These are phyloP conservation scores for Xerocomus potaroensis DNA, from an alignment of 768 basidiomycete species.

Conservation along the genomic window DNA sequence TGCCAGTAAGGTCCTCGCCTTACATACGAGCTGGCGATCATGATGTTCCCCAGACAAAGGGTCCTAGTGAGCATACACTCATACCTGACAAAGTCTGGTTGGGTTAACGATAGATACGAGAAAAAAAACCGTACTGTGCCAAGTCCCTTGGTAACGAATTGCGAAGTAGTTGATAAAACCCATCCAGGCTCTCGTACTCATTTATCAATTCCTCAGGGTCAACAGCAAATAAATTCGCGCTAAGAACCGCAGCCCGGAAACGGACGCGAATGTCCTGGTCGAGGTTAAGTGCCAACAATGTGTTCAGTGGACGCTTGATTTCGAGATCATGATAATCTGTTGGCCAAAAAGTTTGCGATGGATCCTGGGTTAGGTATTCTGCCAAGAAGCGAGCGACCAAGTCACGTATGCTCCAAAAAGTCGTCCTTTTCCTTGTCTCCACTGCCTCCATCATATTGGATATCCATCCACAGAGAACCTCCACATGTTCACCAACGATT, in stretches of 20 bases:
- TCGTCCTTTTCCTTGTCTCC: conserved; percentile 35
- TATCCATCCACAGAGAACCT: conserved; percentile 53
- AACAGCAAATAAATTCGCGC: conserved; percentile 52
- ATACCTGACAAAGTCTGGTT: conserved; percentile 42
- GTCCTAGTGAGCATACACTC: conserved; percentile 75
- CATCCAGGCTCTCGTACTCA: conserved; percentile 21
- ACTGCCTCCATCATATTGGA: conserved; percentile 38
- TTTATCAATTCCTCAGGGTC: conserved; percentile 29
- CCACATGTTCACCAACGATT: conserved; percentile 43
- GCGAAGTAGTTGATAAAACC: conserved; percentile 46
- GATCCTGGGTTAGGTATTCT: conserved; percentile 57
- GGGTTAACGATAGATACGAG: conserved; percentile 5
- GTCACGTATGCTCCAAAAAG: conserved; percentile 69
- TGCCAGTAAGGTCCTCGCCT: conserved; percentile 87
- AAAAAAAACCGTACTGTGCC: conserved; percentile 41
- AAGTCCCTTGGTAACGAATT: conserved; percentile 41
- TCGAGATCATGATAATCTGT: conserved; percentile 23
- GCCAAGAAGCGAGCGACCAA: conserved; percentile 61
- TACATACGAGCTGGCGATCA: conserved; percentile 71
- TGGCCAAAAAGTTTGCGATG: conserved; percentile 47
- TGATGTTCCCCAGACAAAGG: conserved; percentile 68
- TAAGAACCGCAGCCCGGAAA: conserved; percentile 64
- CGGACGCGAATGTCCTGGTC: conserved; percentile 84
- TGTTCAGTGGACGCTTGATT: conserved; percentile 36
- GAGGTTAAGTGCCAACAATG: conserved; percentile 50